Base-by-base conservation (phyloP, 352 stramenopile genomes). In the Pythium pyrilobum region DNA sequence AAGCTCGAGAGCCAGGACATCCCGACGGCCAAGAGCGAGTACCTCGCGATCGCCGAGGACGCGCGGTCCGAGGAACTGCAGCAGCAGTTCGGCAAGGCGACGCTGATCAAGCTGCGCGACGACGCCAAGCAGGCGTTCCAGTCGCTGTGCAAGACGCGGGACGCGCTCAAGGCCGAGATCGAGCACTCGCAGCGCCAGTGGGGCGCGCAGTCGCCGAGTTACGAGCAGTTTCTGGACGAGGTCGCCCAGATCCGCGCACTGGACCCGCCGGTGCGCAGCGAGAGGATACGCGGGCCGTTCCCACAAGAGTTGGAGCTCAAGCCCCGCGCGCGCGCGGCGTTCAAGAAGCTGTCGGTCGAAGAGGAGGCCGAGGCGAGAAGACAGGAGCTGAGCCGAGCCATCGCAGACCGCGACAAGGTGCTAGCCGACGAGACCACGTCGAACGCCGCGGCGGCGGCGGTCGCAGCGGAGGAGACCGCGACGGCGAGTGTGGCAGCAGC, bases 301-400 rank as follows among this genome's bases (percentile, higher is more conserved):
- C 65, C 72, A 28, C 36, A 51, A 8, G 64, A 71, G 13, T 45
- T 80, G 11, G 66, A 79, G n/a, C 38, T 83, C 48, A 69, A 85
- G 32, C 81, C 72, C 8, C 60, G 71, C 3, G 76, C 70, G 31
- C 62, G 78, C 18, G 78, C 79, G 0, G 55, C 73, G 27, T 89
- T 89, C 63, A 89, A 89, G 40, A 92, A 92, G 40, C 59, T 92
- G 20, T 92, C 81, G n/a, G 78, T 85, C 0, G 78, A 92, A 27
- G 81, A 92, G 62, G 81, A 92, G 50, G 76, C 77, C 0, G 52
- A 84, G 40, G 81, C 75, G n/a, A 48, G 81, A 15, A 74, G 72
- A 24, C 20, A 46, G 10, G 81, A 92, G 50, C 66, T 92, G 15
- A 79, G 76, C 32, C 62, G 56, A 21, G 81, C 81, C 21, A 89